Evolutionary conservation across 352 stramenopile genomes (phyloP).

Genomic region (Phytophthora pini): DNA sequence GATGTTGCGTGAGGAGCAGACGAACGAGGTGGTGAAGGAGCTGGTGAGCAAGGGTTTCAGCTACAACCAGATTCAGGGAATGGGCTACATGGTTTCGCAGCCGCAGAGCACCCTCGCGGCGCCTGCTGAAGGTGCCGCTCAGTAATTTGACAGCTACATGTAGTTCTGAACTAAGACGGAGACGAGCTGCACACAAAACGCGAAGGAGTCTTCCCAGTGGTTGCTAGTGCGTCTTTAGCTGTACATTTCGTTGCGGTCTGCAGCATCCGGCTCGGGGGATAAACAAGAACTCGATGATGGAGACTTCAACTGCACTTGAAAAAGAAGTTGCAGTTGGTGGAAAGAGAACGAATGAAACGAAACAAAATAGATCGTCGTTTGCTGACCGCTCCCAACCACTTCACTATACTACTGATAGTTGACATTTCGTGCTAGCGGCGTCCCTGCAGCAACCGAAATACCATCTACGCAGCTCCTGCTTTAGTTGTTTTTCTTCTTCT

Average conservation of each 20-base stretch:
- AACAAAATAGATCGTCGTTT: slow-evolving; percentile 17
- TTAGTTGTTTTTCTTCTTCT: slow-evolving; percentile 69
- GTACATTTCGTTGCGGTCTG: slow-evolving; percentile 25
- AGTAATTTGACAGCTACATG: slow-evolving; percentile 44
- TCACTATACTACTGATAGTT: too few species aligned
- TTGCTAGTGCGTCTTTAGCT: slow-evolving; percentile 21
- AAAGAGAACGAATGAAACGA: slow-evolving; percentile 17
- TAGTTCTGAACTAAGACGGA: slow-evolving; percentile 9
- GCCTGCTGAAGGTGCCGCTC: slow-evolving; percentile 40
- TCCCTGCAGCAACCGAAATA: not conserved
- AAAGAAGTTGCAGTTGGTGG: slow-evolving; percentile 15
- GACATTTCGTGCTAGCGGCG: too few species aligned
- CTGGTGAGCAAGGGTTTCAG: slow-evolving; percentile 83
- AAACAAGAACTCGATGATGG: slow-evolving; percentile 1
- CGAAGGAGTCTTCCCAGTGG: slow-evolving; percentile 1
- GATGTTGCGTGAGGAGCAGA: slow-evolving; percentile 85
- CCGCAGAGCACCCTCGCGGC: slow-evolving; percentile 69
- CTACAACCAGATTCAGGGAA: slow-evolving; percentile 85
- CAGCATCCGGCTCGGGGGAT: slow-evolving; percentile 3
- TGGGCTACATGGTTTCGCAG: slow-evolving; percentile 82
- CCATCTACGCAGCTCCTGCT: not conserved
- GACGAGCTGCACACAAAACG: not conserved
- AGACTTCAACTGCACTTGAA: slow-evolving; percentile 17
- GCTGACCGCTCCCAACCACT: too few species aligned
- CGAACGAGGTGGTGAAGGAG: slow-evolving; percentile 86